Percentiles rank a stretch among this genome's conserved stretches.
phyloP scores from a whole-genome alignment of 2,329 filamentous ascomycete species.

The Pestalotiopsis sp. region DNA sequence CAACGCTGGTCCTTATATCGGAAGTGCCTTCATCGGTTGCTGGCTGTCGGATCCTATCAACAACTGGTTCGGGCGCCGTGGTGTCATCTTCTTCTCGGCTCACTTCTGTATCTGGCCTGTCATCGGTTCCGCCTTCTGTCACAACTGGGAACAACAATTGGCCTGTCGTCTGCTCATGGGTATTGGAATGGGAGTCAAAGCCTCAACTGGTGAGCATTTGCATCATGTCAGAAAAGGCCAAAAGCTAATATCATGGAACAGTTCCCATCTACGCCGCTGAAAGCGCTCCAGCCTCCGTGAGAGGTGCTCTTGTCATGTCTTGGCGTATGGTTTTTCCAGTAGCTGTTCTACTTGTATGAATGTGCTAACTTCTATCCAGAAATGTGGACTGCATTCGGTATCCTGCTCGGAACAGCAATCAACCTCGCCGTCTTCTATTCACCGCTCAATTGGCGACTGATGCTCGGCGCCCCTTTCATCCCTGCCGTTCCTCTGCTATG shows the following conservation, averaged over 20 bases:
- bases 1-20: conserved; percentile 48
- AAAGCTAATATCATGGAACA: conserved; percentile 26
- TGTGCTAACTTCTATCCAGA: conserved; percentile 32
- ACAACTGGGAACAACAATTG: conserved; percentile 72
- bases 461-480: conserved; percentile 59
- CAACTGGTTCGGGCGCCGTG: conserved; percentile 60
- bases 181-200: conserved; percentile 76
- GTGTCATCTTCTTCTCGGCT: conserved; percentile 74
- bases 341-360: background rate
- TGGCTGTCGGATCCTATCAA: conserved; percentile 63
- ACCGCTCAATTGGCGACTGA: conserved; percentile 37
- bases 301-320: conserved; percentile 78
- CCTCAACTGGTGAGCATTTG: conserved; percentile 49
- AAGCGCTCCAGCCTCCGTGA: conserved; percentile 66
- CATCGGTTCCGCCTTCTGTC: conserved; percentile 69
- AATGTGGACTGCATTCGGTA: conserved; percentile 63
- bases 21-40: conserved; percentile 50
- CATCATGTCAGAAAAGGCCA: too few species aligned
- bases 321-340: conserved; percentile 50
- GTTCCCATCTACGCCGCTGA: conserved; percentile 79
- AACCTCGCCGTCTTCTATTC: conserved; percentile 51
- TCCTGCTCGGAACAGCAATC: conserved; percentile 60
- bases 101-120: conserved; percentile 70
- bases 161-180: conserved; percentile 72
- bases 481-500: conserved; percentile 56